Conservation (phyloP, 1,139 yeast species). For the Saccharomyces hybrid region DNA sequence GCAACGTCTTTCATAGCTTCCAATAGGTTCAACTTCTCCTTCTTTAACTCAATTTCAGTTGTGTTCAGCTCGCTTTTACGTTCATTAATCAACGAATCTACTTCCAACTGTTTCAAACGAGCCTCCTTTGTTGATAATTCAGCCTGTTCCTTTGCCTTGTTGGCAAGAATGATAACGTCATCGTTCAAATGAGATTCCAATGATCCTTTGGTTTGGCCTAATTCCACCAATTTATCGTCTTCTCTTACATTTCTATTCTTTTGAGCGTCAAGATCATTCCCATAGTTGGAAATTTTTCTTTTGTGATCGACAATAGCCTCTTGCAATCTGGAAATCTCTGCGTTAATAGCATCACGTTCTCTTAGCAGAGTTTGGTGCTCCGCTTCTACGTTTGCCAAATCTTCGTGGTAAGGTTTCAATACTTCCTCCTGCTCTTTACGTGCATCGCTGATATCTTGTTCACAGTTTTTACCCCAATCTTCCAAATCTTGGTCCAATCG, state of each 20-base stretch:
- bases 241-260: constrained; percentile 22
- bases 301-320: constrained; percentile 24
- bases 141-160: constrained; percentile 27
- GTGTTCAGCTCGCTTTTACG: constrained; percentile 26
- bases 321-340: constrained; percentile 21
- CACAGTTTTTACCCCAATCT: constrained; percentile 32
- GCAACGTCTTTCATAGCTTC: constrained; percentile 12
- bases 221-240: constrained; percentile 14
- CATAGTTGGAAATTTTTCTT: constrained; percentile 21
- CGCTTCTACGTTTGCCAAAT: constrained; percentile 24
- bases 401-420: constrained; percentile 25
- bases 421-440: constrained; percentile 25
- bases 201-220: constrained; percentile 15
- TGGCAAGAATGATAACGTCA: constrained; percentile 18
- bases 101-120: constrained; percentile 28
- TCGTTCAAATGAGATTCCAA: constrained; percentile 16
- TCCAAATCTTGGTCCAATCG: constrained; percentile 25
- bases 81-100: constrained; percentile 28
- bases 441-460: constrained; percentile 29
- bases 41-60: constrained; percentile 16
- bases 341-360: constrained; percentile 23
- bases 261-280: constrained; percentile 18
- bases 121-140: constrained; percentile 27
- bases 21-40: constrained; percentile 13
- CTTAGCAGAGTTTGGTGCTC: constrained; percentile 21